A percentile compares a stretch with the other conserved stretches of the same genome.
Conservation (phyloP, 75 land plant genomes). For the Azolla pinnata region DNA sequence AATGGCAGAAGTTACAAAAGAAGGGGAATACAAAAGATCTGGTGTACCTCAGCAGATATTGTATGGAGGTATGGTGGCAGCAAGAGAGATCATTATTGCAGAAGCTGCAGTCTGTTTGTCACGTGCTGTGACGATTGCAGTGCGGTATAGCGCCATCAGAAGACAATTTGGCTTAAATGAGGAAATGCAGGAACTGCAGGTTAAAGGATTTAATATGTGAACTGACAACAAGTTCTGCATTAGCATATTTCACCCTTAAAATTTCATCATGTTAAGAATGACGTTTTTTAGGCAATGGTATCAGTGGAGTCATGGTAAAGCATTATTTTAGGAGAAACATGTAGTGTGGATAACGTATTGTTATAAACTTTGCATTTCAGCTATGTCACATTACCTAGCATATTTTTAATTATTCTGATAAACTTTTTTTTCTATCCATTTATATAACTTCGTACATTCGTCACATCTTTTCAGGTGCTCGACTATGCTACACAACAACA, state of each 20-base stretch:
- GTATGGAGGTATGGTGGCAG: slow-evolving; percentile 29
- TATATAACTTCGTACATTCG: neutral
- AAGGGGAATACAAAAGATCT: slow-evolving; percentile 14
- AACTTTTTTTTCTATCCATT: neutral
- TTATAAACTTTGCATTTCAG: too few species aligned
- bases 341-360: too few species aligned
- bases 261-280: too few species aligned
- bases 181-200: slow-evolving; percentile 15
- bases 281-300: too few species aligned
- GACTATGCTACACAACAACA: slow-evolving; percentile 26
- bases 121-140: slow-evolving; percentile 30
- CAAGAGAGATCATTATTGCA: slow-evolving; percentile 15
- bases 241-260: too few species aligned
- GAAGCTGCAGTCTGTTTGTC: slow-evolving; percentile 22
- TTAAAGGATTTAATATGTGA: too few species aligned
- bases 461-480: slow-evolving; percentile 14
- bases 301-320: too few species aligned
- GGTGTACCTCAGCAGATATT: slow-evolving; percentile 21
- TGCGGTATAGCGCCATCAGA: slow-evolving; percentile 27
- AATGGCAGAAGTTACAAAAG: slow-evolving; percentile 24
- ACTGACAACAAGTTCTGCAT: too few species aligned
- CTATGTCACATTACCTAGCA: too few species aligned
- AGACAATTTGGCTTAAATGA: slow-evolving; percentile 19
- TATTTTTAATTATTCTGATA: neutral
- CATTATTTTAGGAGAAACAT: too few species aligned